phyloP scores from a whole-genome alignment of 2,329 filamentous ascomycete species.

The Leptographium galeiforme region DNA sequence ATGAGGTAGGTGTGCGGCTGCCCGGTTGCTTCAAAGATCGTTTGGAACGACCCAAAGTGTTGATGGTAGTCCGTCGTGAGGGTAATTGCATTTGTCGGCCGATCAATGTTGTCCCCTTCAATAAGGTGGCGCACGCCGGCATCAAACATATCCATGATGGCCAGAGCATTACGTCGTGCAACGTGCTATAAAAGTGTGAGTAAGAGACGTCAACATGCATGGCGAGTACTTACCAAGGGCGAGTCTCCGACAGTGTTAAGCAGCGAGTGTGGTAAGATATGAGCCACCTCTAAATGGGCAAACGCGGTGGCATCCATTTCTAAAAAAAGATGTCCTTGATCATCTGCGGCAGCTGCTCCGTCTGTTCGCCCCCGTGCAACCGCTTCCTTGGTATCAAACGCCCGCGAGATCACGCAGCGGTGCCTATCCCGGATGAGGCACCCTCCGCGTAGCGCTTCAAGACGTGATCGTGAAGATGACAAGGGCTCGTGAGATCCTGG shows the following conservation, averaged over 20 bases:
- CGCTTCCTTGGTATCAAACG: background rate
- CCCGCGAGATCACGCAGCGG: background rate
- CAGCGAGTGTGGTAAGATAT: slow-evolving; percentile 2
- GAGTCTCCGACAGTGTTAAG: background rate
- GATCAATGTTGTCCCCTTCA: background rate
- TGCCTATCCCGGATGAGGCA: slow-evolving; percentile 1
- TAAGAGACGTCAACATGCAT: no score
- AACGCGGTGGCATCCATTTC: background rate
- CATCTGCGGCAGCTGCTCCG: background rate
- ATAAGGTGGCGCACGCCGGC: background rate
- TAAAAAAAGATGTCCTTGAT: background rate
- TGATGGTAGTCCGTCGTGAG: background rate
- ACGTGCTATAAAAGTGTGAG: background rate
- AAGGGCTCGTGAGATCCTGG: background rate
- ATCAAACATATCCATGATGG: slow-evolving; percentile 3
- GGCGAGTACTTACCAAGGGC: background rate
- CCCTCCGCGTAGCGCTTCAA: background rate
- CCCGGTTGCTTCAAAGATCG: background rate
- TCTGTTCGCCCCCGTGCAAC: background rate
- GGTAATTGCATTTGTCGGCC: slow-evolving; percentile 1
- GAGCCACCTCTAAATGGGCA: background rate
- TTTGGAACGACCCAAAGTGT: background rate
- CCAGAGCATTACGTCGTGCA: background rate
- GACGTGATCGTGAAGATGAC: background rate
- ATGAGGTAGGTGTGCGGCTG: slow-evolving; percentile 2